These are phyloP conservation scores for Platanus orientalis DNA, from an alignment of 164 flowering plant genomes.

Conservation along the genomic window DNA sequence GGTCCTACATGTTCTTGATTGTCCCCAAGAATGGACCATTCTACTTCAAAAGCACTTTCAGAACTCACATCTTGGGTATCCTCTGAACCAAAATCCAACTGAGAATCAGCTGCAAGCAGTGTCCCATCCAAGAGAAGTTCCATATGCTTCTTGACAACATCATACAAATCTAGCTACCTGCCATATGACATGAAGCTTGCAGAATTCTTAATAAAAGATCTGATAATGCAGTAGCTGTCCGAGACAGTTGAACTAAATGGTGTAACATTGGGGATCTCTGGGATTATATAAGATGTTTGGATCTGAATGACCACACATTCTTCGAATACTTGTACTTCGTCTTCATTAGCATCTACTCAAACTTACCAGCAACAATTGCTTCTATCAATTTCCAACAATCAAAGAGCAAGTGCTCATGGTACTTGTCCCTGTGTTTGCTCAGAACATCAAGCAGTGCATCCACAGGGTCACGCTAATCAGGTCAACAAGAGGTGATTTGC, in stretches of 20 bases:
- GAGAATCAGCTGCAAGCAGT: no score
- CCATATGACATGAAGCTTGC: conserved; percentile 76
- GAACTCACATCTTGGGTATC: neutral
- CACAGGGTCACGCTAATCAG: conserved; percentile 24
- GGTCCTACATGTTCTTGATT: conserved; percentile 81
- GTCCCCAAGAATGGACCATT: conserved; percentile 84
- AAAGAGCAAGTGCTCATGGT: neutral
- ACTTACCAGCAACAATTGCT: conserved; percentile 61
- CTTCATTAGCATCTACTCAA: conserved; percentile 77
- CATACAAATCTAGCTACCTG: conserved; percentile 67
- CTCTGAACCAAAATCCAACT: conserved; percentile 12
- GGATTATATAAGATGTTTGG: conserved; percentile 63
- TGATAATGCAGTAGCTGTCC: conserved; percentile 67
- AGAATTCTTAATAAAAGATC: conserved; percentile 77
- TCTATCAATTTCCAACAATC: conserved; percentile 55
- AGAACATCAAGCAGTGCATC: neutral
- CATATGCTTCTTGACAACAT: conserved; percentile 66
- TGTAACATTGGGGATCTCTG: conserved; percentile 71
- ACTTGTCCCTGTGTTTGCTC: neutral
- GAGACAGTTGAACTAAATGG: conserved; percentile 78
- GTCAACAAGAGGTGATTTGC: conserved; percentile 70
- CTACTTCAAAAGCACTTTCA: conserved; percentile 35
- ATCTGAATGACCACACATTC: conserved; percentile 70
- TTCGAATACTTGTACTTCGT: conserved; percentile 76
- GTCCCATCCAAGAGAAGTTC: conserved; percentile 61